Conservation (phyloP, 176 grass and related monocot genomes). For the Carex cristatella region DNA sequence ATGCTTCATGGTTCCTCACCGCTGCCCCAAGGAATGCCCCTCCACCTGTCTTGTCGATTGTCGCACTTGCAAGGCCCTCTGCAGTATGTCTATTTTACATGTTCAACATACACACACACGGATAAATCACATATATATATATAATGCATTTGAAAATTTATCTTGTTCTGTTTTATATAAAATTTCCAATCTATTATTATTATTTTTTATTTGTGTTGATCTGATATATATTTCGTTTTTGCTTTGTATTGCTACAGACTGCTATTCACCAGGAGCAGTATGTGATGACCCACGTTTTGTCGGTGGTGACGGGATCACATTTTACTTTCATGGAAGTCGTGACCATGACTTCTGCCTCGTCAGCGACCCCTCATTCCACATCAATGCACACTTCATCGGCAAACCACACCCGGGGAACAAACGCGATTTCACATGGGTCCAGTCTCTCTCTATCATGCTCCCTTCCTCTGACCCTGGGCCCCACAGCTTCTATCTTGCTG, state of each 20-base stretch:
- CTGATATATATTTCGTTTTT: background rate
- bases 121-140: background rate
- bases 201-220: background rate
- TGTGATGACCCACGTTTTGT: slow-evolving; percentile 32
- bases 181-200: background rate
- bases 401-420: slow-evolving; percentile 25
- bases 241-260: background rate
- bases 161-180: background rate
- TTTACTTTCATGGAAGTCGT: slow-evolving; percentile 35
- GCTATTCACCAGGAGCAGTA: slow-evolving; percentile 3
- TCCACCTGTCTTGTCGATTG: slow-evolving; percentile 13
- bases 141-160: background rate
- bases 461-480: background rate
- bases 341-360: slow-evolving; percentile 30
- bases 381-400: slow-evolving; percentile 33
- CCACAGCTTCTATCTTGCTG: slow-evolving; percentile 24
- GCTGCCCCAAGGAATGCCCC: background rate
- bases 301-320: slow-evolving; percentile 31
- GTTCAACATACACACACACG: background rate
- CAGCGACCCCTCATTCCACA: slow-evolving; percentile 25
- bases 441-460: slow-evolving; percentile 23
- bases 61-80: slow-evolving; percentile 1
- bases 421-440: slow-evolving; percentile 37
- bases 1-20: slow-evolving; percentile 19
- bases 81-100: slow-evolving; percentile 4